Percentiles rank a stretch among this genome's conserved stretches.
These are phyloP conservation scores for Cudoniella acicularis DNA, from an alignment of 495 filamentous ascomycete genomes.

Conservation along the genomic window DNA sequence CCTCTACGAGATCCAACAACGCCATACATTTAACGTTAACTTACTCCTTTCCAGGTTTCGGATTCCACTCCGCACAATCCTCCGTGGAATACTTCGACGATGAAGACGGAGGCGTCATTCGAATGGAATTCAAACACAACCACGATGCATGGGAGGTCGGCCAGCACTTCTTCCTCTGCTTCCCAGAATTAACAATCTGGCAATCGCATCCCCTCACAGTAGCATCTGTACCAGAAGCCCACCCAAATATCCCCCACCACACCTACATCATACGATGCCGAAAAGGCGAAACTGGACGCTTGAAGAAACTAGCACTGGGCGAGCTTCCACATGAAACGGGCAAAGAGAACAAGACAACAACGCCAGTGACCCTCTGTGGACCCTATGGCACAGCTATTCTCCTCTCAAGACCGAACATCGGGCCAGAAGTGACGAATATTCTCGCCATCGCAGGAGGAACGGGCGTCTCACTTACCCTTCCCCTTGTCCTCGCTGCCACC, in stretches of 20 bases:
- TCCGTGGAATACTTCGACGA: slow-evolving; percentile 45
- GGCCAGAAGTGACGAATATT: slow-evolving; percentile 44
- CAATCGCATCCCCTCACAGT: slow-evolving; percentile 69
- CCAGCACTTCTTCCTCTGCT: slow-evolving; percentile 65
- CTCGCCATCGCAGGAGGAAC: slow-evolving; percentile 63
- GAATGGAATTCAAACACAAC: slow-evolving; percentile 52
- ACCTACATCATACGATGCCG: slow-evolving; percentile 60
- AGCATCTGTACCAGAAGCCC: slow-evolving; percentile 39
- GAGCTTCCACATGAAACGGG: slow-evolving; percentile 27
- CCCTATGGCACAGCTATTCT: slow-evolving; percentile 54
- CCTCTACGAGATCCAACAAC: not conserved
- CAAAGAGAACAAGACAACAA: slow-evolving; percentile 27
- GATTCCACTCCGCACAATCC: slow-evolving; percentile 48
- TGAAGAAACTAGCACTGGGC: slow-evolving; percentile 40
- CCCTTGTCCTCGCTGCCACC: slow-evolving; percentile 44
- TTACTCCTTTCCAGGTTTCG: too few relatives aligned
- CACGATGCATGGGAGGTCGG: slow-evolving; percentile 57
- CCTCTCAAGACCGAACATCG: slow-evolving; percentile 22
- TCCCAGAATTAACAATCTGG: slow-evolving; percentile 56
- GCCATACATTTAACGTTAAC: not conserved
- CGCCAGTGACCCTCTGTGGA: slow-evolving; percentile 52
- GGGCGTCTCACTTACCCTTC: slow-evolving; percentile 59
- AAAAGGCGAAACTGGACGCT: slow-evolving; percentile 54
- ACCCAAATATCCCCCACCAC: slow-evolving; percentile 39
- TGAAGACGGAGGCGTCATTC: slow-evolving; percentile 46